These are phyloP conservation scores for Boletus rubropictus DNA, from an alignment of 768 basidiomycete genomes.

Conservation along the genomic window DNA sequence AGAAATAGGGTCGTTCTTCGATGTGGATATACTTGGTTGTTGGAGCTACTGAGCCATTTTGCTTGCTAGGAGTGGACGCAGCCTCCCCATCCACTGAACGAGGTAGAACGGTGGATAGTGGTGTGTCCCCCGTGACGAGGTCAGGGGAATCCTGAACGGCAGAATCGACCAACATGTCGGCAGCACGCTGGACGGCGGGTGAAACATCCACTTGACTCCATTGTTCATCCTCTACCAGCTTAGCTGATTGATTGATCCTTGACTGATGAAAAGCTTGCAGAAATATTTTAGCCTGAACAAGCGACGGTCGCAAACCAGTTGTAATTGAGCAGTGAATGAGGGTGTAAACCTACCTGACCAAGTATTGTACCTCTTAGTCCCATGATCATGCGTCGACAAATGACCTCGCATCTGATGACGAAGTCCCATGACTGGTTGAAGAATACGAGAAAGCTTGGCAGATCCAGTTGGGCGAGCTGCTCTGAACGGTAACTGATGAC, in stretches of 20 bases:
- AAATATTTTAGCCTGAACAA: slow-evolving; percentile 73
- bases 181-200: slow-evolving; percentile 57
- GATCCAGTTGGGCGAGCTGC: slow-evolving; percentile 65
- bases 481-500: slow-evolving; percentile 74
- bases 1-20: slow-evolving; percentile 80
- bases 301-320: slow-evolving; percentile 3
- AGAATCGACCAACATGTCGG: slow-evolving; percentile 68
- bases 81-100: slow-evolving; percentile 8
- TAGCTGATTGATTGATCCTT: slow-evolving; percentile 74
- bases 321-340: not conserved
- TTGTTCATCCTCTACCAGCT: slow-evolving; percentile 90
- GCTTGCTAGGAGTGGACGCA: slow-evolving; percentile 15
- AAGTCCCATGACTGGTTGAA: slow-evolving; percentile 89
- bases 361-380: slow-evolving; percentile 82
- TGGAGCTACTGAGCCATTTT: slow-evolving; percentile 20
- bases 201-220: slow-evolving; percentile 80
- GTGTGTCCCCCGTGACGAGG: slow-evolving; percentile 38
- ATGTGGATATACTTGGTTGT: slow-evolving; percentile 61
- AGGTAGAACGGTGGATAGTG: not conserved
- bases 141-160: slow-evolving; percentile 80
- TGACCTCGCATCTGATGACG: slow-evolving; percentile 79
- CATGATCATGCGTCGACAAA: slow-evolving; percentile 89
- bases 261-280: slow-evolving; percentile 80
- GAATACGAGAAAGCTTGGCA: slow-evolving; percentile 71
- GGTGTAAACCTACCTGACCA: slow-evolving; percentile 53